A percentile compares a stretch with the other conserved stretches of the same genome.
Evolutionary conservation across 2,329 filamentous ascomycete species (phyloP).

Genomic region (Talaromyces sp.): DNA sequence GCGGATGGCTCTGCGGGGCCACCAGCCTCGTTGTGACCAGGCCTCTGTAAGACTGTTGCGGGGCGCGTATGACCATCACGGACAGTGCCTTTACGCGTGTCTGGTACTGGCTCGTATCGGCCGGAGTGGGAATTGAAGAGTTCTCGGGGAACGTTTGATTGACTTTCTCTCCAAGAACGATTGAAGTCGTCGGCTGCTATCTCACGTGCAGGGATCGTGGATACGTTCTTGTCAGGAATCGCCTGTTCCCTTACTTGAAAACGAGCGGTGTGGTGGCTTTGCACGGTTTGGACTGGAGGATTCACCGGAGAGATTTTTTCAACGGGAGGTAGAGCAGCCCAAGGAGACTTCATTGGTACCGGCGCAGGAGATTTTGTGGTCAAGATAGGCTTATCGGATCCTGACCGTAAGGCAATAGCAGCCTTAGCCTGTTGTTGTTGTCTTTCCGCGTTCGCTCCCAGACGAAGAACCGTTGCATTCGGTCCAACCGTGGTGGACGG

Average conservation of each 20-base stretch:
- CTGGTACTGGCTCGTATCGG: constrained; percentile 81
- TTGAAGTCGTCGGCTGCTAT: constrained; percentile 94
- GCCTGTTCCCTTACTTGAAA: constrained; percentile 54
- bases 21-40: constrained; percentile 57
- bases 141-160: constrained; percentile 62
- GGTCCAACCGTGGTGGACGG: constrained; percentile 46
- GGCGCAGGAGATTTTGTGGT: constrained; percentile 48
- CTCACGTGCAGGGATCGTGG: constrained; percentile 63
- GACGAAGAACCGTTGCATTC: constrained; percentile 48
- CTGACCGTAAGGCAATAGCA: constrained; percentile 45
- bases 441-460: constrained; percentile 46
- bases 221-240: constrained; percentile 53
- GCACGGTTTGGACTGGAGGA: constrained; percentile 35
- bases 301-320: constrained; percentile 74
- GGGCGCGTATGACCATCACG: constrained; percentile 68
- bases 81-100: constrained; percentile 65
- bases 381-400: constrained; percentile 52
- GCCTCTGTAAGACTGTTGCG: constrained; percentile 74
- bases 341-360: constrained; percentile 79
- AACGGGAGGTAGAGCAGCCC: constrained; percentile 80
- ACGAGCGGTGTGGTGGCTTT: constrained; percentile 44
- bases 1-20: constrained; percentile 77
- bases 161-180: constrained; percentile 74
- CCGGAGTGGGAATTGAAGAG: constrained; percentile 94
- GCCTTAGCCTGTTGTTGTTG: constrained; percentile 39